Conservation (phyloP, 176 grass and related monocot species). For the Eragrostis nindensis region DNA sequence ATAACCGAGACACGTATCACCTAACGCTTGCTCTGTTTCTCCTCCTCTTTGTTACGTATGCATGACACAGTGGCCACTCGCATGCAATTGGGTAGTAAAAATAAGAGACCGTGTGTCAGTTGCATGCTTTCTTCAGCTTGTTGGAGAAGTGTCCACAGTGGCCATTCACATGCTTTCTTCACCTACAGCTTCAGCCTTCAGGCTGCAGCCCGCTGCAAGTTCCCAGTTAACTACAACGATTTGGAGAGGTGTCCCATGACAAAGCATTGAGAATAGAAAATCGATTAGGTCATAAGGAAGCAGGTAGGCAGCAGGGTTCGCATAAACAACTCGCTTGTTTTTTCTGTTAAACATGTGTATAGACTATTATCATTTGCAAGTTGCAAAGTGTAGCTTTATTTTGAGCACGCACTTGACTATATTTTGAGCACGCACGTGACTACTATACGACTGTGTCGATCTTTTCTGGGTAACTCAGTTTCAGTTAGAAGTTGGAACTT, state of each 20-base stretch:
- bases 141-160: too few relatives aligned
- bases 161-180: background rate
- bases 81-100: background rate
- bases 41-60: slow-evolving; percentile 1
- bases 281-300: background rate
- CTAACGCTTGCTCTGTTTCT: background rate
- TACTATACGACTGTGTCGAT: background rate
- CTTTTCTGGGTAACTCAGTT: background rate
- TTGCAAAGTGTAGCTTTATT: background rate
- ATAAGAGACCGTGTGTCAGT: background rate
- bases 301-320: background rate
- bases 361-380: background rate
- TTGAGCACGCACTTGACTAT: background rate
- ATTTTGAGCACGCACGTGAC: background rate
- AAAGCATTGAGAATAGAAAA: background rate
- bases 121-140: background rate
- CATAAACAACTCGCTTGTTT: background rate
- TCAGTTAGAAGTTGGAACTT: background rate
- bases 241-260: background rate
- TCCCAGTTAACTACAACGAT: background rate
- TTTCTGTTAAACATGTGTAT: background rate
- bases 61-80: background rate
- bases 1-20: background rate
- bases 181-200: too few relatives aligned
- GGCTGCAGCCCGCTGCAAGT: background rate